Evolutionary conservation across 306 rosid genomes (phyloP).

Genomic region (Heteromeles arbutifolia): DNA sequence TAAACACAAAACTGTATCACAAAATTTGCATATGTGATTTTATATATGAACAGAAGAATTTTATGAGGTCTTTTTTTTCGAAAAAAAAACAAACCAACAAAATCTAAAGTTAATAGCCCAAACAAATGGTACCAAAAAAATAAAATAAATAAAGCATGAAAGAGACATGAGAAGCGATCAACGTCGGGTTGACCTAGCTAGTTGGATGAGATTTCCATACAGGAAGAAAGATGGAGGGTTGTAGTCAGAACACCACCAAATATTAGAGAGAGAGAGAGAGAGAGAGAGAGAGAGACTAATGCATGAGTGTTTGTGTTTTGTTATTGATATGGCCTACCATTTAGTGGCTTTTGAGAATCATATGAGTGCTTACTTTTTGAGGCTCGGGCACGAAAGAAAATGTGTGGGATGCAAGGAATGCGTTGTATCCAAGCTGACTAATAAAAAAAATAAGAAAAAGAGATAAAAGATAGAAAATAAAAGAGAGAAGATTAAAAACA

Average conservation of each 20-base stretch:
- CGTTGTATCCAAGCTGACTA: conserved; percentile 88
- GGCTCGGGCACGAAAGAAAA: conserved; percentile 35
- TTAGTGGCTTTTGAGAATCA: conserved; percentile 45
- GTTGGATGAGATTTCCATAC: conserved; percentile 12
- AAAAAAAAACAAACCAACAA: background rate
- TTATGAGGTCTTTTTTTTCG: too few species aligned
- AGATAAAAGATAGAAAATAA: background rate
- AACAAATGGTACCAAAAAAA: too few species aligned
- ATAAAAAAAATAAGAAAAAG: background rate
- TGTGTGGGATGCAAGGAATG: conserved; percentile 53
- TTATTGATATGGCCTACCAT: conserved; percentile 46
- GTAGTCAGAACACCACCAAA: conserved; percentile 30
- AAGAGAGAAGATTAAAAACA: background rate
- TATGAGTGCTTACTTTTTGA: conserved; percentile 53
- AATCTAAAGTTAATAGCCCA: background rate
- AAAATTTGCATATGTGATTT: background rate
- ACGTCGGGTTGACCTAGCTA: conserved; percentile 42
- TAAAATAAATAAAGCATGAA: conserved; percentile 8
- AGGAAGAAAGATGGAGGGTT: conserved; percentile 9
- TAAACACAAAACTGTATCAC: background rate
- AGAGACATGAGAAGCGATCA: conserved; percentile 23
- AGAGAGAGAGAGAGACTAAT: conserved; percentile 9
- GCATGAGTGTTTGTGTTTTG: conserved; percentile 16
- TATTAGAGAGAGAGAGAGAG: background rate
- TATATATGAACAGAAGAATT: too few species aligned